Percentiles rank a stretch among this genome's conserved stretches.
Conservation (phyloP, 2,329 filamentous ascomycete species). For the Xylariaceae sp. region DNA sequence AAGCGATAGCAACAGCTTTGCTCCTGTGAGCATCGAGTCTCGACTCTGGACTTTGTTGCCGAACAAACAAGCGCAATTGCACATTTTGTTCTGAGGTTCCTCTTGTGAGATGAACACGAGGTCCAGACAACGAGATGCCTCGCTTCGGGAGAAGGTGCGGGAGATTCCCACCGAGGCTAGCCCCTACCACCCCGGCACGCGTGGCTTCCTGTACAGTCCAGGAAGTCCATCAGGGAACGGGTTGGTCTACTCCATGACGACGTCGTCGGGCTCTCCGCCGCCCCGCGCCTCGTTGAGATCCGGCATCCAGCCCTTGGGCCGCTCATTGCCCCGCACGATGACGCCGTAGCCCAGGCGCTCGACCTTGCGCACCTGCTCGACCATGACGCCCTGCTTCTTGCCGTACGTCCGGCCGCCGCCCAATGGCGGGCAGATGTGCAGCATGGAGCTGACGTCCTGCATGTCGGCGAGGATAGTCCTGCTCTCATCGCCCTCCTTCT, state of each 20-base stretch:
- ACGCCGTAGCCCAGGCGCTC: conserved; percentile 86
- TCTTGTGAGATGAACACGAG: too few species aligned
- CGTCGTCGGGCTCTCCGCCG: conserved; percentile 14
- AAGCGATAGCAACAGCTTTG: too few species aligned
- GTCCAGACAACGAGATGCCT: too few species aligned
- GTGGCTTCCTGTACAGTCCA: too few species aligned
- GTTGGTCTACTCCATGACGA: conserved; percentile 13
- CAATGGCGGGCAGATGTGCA: conserved; percentile 64
- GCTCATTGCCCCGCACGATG: conserved; percentile 76
- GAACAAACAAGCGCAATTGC: too few species aligned
- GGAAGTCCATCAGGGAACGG: too few species aligned
- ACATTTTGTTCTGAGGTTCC: too few species aligned
- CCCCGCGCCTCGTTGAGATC: conserved; percentile 44
- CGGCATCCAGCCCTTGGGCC: conserved; percentile 87
- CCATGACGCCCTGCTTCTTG: conserved; percentile 82
- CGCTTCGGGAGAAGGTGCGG: too few species aligned
- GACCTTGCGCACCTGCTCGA: conserved; percentile 85
- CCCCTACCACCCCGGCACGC: too few species aligned
- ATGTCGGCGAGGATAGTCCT: conserved; percentile 71
- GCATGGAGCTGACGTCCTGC: conserved; percentile 64
- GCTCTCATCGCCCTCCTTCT: conserved; percentile 17
- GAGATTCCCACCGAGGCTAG: too few species aligned
- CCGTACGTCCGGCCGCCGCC: conserved; percentile 45
- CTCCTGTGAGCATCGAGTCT: too few species aligned
- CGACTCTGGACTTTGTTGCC: too few species aligned